Conservation (phyloP, 257 asterid genomes). For the Oldenlandia corymbosa region DNA sequence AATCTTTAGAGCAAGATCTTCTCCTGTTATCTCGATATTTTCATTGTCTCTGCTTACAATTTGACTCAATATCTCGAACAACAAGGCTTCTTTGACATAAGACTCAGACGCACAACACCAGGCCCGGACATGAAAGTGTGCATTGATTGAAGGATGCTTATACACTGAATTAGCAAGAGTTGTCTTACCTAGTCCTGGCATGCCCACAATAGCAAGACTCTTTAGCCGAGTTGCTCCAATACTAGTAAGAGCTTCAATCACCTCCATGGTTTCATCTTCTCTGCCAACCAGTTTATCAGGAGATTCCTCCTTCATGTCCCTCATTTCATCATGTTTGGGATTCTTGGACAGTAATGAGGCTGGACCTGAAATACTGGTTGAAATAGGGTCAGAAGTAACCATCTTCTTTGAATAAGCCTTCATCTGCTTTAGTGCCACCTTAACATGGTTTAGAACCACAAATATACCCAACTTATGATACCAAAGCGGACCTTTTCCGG, state of each 20-base stretch:
- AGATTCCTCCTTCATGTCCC: too few species aligned
- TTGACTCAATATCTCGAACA: constrained; percentile 18
- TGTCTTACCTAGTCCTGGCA: constrained; percentile 41
- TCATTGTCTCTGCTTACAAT: background rate
- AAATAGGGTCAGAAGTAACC: too few species aligned
- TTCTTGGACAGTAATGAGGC: too few species aligned
- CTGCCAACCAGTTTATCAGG: constrained; percentile 9
- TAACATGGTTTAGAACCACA: background rate
- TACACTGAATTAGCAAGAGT: constrained; percentile 30
- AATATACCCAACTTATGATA: background rate
- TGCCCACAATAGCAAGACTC: constrained; percentile 26
- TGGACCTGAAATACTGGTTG: too few species aligned
- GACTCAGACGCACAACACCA: constrained; percentile 30
- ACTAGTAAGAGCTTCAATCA: constrained; percentile 7
- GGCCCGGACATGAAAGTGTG: constrained; percentile 20
- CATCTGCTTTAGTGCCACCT: background rate
- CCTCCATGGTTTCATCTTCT: background rate
- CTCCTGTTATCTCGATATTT: background rate
- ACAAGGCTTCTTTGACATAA: constrained; percentile 9
- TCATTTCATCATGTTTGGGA: too few species aligned
- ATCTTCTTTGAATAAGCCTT: background rate
- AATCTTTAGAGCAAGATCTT: background rate
- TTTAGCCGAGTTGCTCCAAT: constrained; percentile 3
- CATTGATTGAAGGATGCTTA: constrained; percentile 5
- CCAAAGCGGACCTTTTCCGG: background rate